phyloP scores from a whole-genome alignment of 1,284 basidiomycete genomes.

The Melanopsichium pennsylvanicum region DNA sequence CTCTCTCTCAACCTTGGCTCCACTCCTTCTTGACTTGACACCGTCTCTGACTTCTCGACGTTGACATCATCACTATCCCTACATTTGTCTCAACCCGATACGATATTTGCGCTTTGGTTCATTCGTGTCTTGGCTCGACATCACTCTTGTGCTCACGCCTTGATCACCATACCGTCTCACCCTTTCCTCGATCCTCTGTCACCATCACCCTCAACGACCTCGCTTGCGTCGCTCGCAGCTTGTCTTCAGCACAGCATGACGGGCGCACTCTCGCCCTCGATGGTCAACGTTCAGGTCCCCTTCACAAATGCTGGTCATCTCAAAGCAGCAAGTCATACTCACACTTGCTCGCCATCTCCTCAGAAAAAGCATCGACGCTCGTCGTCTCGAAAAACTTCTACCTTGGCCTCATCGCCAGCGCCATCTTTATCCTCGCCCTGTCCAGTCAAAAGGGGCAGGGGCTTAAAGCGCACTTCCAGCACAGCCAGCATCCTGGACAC shows the following conservation, averaged over 20 bases:
- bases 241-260: slow-evolving; percentile 14
- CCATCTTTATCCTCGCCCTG: slow-evolving; percentile 5
- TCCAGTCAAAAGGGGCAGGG: slow-evolving; percentile 11
- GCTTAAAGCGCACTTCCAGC: slow-evolving; percentile 37
- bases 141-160: not conserved
- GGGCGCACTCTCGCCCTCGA: slow-evolving; percentile 40
- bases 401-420: not conserved
- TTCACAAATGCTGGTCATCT: slow-evolving; percentile 44
- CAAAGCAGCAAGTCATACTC: slow-evolving; percentile 19
- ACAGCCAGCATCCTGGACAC: slow-evolving; percentile 45
- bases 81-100: too few relatives aligned
- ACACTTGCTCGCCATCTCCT: slow-evolving; percentile 32
- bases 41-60: not conserved
- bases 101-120: too few relatives aligned
- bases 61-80: slow-evolving; percentile 7
- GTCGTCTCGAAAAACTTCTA: slow-evolving; percentile 17
- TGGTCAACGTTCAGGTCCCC: slow-evolving; percentile 42
- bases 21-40: not conserved
- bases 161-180: slow-evolving; percentile 15
- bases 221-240: slow-evolving; percentile 9
- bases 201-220: slow-evolving; percentile 12
- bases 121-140: too few relatives aligned
- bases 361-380: slow-evolving; percentile 38
- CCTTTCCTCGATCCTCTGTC: slow-evolving; percentile 19
- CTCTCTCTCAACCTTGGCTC: not conserved